phyloP scores from a whole-genome alignment of 2,329 filamentous ascomycete species.

The Lachnellula hyalina region DNA sequence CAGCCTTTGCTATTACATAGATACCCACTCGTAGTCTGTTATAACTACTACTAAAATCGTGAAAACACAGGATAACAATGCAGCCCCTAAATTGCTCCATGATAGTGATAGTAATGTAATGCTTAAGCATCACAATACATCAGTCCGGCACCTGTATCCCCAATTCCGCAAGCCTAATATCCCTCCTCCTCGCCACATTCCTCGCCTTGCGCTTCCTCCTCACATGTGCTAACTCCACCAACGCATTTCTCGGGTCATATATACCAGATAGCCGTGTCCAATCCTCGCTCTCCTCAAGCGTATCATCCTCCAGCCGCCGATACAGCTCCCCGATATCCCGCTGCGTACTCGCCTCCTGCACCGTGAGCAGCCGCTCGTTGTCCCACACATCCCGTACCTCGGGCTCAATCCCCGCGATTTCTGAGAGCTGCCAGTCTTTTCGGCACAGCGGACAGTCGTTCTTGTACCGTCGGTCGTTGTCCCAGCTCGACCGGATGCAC shows the following conservation, averaged over 20 bases:
- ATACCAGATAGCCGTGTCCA: background rate
- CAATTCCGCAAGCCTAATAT: background rate
- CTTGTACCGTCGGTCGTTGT: conserved; percentile 1
- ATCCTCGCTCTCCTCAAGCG: background rate
- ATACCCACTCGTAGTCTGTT: too few relatives aligned
- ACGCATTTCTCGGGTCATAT: background rate
- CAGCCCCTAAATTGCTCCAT: too few relatives aligned
- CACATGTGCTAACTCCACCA: background rate
- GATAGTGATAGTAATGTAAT: too few relatives aligned
- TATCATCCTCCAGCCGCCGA: background rate
- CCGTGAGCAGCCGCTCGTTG: background rate
- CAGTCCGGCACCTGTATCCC: background rate
- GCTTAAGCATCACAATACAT: too few relatives aligned
- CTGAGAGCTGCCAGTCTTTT: background rate
- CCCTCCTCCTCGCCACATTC: background rate
- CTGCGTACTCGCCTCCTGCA: background rate
- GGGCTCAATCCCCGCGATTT: conserved; percentile 4
- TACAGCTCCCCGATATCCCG: background rate
- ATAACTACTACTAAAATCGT: too few relatives aligned
- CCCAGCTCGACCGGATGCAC: conserved; percentile 7
- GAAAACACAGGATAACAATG: too few relatives aligned
- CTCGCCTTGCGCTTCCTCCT: background rate
- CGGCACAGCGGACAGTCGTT: conserved; percentile 8
- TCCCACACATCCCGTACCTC: conserved; percentile 15
- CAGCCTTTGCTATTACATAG: too few relatives aligned